These are phyloP conservation scores for Eucalyptus regnans DNA, from an alignment of 345 rosid genomes.

Conservation along the genomic window DNA sequence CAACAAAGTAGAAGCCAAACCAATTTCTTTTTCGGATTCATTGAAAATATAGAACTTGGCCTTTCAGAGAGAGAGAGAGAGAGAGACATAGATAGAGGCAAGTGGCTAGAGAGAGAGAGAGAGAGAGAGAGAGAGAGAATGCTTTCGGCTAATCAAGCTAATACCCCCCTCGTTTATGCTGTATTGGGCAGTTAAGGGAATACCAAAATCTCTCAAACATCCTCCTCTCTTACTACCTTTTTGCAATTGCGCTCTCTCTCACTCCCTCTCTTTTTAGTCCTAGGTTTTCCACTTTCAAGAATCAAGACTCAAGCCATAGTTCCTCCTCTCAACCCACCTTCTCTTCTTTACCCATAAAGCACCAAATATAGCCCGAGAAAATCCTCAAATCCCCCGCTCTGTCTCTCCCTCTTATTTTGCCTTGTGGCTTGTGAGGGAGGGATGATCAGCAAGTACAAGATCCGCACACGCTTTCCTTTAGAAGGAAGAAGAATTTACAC, in stretches of 20 bases:
- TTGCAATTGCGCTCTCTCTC: background rate
- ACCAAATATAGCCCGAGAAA: background rate
- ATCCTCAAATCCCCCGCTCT: too few species aligned
- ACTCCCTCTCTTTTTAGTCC: background rate
- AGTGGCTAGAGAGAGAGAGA: conserved; percentile 32
- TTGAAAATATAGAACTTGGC: background rate
- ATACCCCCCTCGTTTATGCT: conserved; percentile 36
- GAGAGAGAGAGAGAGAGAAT: conserved; percentile 9
- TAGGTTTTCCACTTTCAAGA: background rate
- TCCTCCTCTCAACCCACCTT: background rate
- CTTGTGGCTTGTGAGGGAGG: background rate
- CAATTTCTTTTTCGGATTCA: background rate
- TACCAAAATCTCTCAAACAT: background rate
- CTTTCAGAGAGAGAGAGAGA: background rate
- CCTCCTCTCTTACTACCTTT: background rate
- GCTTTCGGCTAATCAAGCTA: conserved; percentile 41
- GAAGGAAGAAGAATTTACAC: background rate
- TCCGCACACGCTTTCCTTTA: background rate
- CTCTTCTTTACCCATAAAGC: background rate
- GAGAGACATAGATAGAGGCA: conserved; percentile 13
- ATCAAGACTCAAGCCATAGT: background rate
- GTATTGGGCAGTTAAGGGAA: conserved; percentile 22
- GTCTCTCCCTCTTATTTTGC: background rate
- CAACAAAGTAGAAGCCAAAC: background rate
- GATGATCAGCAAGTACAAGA: background rate